These are phyloP conservation scores for Hemileccinum impolitum DNA, from an alignment of 768 basidiomycete genomes.

Conservation along the genomic window DNA sequence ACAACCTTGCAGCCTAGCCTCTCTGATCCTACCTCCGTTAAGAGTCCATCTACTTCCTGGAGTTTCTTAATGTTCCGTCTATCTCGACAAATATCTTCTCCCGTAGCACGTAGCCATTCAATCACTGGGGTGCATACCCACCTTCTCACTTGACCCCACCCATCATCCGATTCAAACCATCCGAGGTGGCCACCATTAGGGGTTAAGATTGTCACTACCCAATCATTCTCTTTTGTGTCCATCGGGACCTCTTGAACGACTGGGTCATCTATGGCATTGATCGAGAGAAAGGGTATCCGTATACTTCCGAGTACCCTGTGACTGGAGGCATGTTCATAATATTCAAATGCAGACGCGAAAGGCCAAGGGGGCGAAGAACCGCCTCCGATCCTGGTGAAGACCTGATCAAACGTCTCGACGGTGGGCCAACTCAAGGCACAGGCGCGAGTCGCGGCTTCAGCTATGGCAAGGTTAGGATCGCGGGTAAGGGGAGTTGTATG, in stretches of 20 bases:
- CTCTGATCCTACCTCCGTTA: constrained; percentile 55
- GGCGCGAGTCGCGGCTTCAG: constrained; percentile 45
- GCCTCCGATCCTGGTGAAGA: constrained; percentile 65
- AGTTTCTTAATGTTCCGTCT: constrained; percentile 31
- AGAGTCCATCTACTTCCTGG: constrained; percentile 55
- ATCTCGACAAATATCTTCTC: constrained; percentile 46
- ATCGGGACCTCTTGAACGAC: constrained; percentile 63
- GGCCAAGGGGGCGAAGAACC: constrained; percentile 60
- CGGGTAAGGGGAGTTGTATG: constrained; percentile 49
- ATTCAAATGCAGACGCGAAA: constrained; percentile 42
- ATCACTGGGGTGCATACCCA: constrained; percentile 73
- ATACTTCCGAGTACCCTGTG: constrained; percentile 57
- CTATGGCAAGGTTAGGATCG: constrained; percentile 49
- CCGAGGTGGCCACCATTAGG: constrained; percentile 74
- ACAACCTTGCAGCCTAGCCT: constrained; percentile 57
- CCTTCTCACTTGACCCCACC: constrained; percentile 35
- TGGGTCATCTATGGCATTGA: constrained; percentile 78
- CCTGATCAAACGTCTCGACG: constrained; percentile 56
- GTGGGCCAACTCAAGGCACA: constrained; percentile 50
- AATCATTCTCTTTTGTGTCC: constrained; percentile 49
- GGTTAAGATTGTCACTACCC: constrained; percentile 61
- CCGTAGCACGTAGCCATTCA: constrained; percentile 64
- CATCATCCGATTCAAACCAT: constrained; percentile 63
- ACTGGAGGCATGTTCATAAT: constrained; percentile 55
- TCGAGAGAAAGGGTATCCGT: constrained; percentile 68